phyloP scores from a whole-genome alignment of 257 asterid species.

The Solanum acaule region DNA sequence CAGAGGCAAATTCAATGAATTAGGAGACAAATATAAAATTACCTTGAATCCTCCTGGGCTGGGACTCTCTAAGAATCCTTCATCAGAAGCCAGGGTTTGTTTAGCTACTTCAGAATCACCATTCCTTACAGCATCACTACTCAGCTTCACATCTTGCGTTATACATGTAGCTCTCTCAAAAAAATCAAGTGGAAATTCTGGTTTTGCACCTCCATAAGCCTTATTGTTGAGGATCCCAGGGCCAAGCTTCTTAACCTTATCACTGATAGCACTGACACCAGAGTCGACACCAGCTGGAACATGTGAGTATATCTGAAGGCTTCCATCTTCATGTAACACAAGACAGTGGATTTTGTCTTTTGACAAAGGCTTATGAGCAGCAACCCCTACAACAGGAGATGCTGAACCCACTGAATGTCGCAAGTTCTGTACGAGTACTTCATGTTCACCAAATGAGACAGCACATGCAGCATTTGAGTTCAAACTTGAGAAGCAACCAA shows the following conservation, averaged over 20 bases:
- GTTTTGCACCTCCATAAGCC: constrained; percentile 82
- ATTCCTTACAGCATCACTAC: constrained; percentile 84
- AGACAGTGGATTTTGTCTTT: constrained; percentile 96
- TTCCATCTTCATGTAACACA: constrained; percentile 96
- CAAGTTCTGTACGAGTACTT: constrained; percentile 70
- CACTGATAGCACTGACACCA: constrained; percentile 54
- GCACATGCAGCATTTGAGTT: constrained; percentile 68
- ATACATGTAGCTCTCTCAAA: constrained; percentile 86
- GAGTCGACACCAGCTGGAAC: constrained; percentile 64
- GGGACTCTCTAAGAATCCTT: constrained; percentile 91
- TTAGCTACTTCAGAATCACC: constrained; percentile 95
- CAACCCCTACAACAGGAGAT: constrained; percentile 87
- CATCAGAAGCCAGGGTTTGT: constrained; percentile 91
- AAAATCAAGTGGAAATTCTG: constrained; percentile 94
- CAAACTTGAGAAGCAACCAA: constrained; percentile 78
- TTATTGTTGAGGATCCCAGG: constrained; percentile 79
- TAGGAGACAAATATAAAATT: constrained; percentile 12
- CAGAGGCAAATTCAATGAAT: neutral
- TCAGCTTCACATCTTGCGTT: constrained; percentile 80
- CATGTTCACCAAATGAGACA: constrained; percentile 77
- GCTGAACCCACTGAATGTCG: constrained; percentile 76
- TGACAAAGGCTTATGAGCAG: constrained; percentile 92
- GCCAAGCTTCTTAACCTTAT: constrained; percentile 86
- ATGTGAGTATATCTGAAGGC: constrained; percentile 94
- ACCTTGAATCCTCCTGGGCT: constrained; percentile 92